phyloP scores from a whole-genome alignment of 2,329 filamentous ascomycete species.

The Beauveria sp. region DNA sequence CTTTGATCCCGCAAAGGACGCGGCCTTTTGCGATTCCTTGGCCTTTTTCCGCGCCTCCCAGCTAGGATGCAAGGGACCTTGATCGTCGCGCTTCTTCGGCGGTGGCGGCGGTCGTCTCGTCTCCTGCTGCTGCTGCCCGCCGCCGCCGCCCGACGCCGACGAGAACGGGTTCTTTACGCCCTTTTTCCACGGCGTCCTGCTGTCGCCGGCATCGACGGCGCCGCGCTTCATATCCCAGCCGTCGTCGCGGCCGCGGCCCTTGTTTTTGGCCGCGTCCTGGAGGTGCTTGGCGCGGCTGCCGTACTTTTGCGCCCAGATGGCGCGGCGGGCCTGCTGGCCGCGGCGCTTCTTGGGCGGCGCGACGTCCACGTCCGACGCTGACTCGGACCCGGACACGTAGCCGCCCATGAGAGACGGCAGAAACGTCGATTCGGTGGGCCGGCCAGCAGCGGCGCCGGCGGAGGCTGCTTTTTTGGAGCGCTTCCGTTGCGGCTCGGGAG shows the following conservation, averaged over 20 bases:
- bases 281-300: slow-evolving; percentile 63
- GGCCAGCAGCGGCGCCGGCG: slow-evolving; percentile 18
- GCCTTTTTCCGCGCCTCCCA: slow-evolving; percentile 58
- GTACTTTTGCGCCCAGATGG: slow-evolving; percentile 75
- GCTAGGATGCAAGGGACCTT: slow-evolving; percentile 52
- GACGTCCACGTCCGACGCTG: slow-evolving; percentile 58
- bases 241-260: slow-evolving; percentile 30
- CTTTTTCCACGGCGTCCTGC: slow-evolving; percentile 45
- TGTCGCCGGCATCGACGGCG: slow-evolving; percentile 38
- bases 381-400: slow-evolving; percentile 71
- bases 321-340: slow-evolving; percentile 70
- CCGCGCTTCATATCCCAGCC: slow-evolving; percentile 53
- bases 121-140: slow-evolving; percentile 9
- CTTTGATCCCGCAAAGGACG: slow-evolving; percentile 48
- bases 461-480: slow-evolving; percentile 14
- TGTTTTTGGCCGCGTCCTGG: slow-evolving; percentile 28
- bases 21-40: slow-evolving; percentile 47
- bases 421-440: slow-evolving; percentile 47
- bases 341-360: slow-evolving; percentile 62
- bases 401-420: slow-evolving; percentile 71
- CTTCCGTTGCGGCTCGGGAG: slow-evolving; percentile 21
- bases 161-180: slow-evolving; percentile 33
- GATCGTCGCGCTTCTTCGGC: slow-evolving; percentile 36
- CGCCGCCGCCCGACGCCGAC: slow-evolving; percentile 14
- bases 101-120: slow-evolving; percentile 19